Base-by-base conservation (phyloP, 1,284 basidiomycete genomes). In the Stygiomarasmius scandens region DNA sequence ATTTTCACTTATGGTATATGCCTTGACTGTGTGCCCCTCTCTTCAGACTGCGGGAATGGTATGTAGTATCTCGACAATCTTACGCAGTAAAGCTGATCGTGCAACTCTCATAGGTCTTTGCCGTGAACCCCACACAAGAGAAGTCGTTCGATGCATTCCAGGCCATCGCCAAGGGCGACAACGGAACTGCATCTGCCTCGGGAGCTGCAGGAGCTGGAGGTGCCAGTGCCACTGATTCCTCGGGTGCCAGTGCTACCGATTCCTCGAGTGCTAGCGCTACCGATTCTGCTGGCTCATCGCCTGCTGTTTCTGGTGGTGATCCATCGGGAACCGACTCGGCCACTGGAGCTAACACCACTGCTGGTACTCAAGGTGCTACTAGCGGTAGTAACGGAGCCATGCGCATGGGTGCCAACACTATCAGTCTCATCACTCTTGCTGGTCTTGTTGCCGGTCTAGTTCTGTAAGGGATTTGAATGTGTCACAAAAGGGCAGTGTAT, bases 41-140 rank as follows among this genome's bases (percentile, higher is more conserved):
- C 38, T 19, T 76, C 72, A 36, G 77, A 80, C 59, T 82, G 80
- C 61, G 25, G 80, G 81, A 62, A 83, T 83, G 82, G 81, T 44
- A 16, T n/a, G 38, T 53, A n/a, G n/a, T n/a, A n/a, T n/a, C 24
- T 23, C 19, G 25, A 22, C 5, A 36, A 6, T 1, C n/a, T 9
- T 50, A 19, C 8, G 29, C 9, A n/a, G 32, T 20, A 19, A 20
- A 9, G 23, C 20, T 45, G 20, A 24, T 22, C 46, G n/a, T 24
- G 14, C 46, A 14, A 8, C 14, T 14, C 14, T 34, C 14, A 14
- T 16, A 48, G 46, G 46, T 81, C 23, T 83, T 83, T 61, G 76
- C 81, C 12, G 66, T 83, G 14, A 83, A 83, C 65, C 74, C 81
- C 1, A 72, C 77, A 9, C 68, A 74, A 1, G 68, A 69, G 12